phyloP scores from a whole-genome alignment of 495 filamentous ascomycete species.

The Aspergillus carlsbadensis region DNA sequence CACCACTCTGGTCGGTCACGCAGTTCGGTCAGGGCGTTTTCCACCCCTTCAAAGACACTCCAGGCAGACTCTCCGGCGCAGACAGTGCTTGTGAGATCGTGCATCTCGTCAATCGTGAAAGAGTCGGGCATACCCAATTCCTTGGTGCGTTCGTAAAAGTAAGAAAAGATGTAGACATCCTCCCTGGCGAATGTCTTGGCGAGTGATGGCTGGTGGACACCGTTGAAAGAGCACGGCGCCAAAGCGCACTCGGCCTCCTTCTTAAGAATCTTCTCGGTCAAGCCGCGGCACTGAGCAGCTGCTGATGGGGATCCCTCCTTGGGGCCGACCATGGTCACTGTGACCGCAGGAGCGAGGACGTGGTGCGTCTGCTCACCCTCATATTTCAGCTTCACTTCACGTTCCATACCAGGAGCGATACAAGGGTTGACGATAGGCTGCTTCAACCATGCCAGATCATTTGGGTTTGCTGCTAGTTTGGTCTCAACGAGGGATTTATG shows the following conservation, averaged over 20 bases:
- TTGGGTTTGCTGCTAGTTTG: conserved; percentile 48
- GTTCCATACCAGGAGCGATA: conserved; percentile 75
- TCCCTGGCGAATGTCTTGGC: conserved; percentile 89
- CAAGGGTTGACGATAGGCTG: conserved; percentile 81
- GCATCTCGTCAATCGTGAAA: conserved; percentile 84
- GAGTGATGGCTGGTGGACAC: conserved; percentile 89
- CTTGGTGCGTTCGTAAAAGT: conserved; percentile 92
- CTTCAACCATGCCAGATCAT: conserved; percentile 55
- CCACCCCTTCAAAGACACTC: conserved; percentile 72
- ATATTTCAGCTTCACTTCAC: conserved; percentile 66
- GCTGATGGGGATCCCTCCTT: conserved; percentile 51
- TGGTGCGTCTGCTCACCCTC: conserved; percentile 46
- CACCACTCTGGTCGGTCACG: conserved; percentile 82
- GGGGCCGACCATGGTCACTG: conserved; percentile 89
- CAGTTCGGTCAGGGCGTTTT: conserved; percentile 71
- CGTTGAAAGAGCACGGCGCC: conserved; percentile 94
- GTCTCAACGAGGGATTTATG: conserved; percentile 69
- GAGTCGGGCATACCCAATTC: conserved; percentile 94
- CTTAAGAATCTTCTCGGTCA: conserved; percentile 86
- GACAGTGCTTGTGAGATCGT: conserved; percentile 78
- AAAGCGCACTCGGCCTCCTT: conserved; percentile 83
- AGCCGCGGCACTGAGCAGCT: conserved; percentile 80
- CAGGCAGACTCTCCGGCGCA: conserved; percentile 77
- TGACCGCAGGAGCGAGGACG: conserved; percentile 56
- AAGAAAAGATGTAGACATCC: conserved; percentile 94